Percentiles rank a stretch among this genome's conserved stretches.
Conservation (phyloP, 306 rosid species). For the Glycine soja region DNA sequence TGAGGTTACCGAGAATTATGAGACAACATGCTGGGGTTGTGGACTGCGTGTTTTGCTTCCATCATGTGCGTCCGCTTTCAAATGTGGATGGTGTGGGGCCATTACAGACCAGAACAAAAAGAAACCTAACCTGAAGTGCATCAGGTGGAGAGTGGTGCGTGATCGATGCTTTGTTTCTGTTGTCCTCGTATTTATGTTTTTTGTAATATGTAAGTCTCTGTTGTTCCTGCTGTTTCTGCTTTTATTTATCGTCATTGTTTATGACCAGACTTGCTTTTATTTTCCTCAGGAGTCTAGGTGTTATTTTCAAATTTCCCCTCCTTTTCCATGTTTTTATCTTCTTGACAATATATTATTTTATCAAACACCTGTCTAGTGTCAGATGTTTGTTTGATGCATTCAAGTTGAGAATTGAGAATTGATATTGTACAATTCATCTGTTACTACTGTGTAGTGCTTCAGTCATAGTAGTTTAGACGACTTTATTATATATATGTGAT, state of each 20-base stretch:
- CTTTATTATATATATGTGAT: not conserved
- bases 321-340: not conserved
- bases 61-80: conserved; percentile 66
- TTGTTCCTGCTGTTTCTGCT: conserved; percentile 31
- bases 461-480: conserved; percentile 22
- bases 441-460: conserved; percentile 19
- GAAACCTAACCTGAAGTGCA: conserved; percentile 61
- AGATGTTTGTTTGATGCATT: conserved; percentile 28
- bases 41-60: conserved; percentile 81
- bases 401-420: conserved; percentile 15
- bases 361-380: conserved; percentile 20
- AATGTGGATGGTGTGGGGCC: conserved; percentile 99
- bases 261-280: conserved; percentile 31
- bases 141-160: conserved; percentile 72
- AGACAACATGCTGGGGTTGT: conserved; percentile 95
- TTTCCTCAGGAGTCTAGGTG: conserved; percentile 5
- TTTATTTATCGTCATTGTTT: conserved; percentile 2
- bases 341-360: conserved; percentile 9
- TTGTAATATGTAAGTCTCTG: conserved; percentile 77
- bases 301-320: not conserved
- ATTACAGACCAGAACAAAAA: conserved; percentile 66
- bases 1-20: conserved; percentile 56
- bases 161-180: conserved; percentile 75
- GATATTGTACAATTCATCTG: conserved; percentile 15
- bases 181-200: conserved; percentile 74